Base-by-base conservation (phyloP, 345 rosid species). In the Acer yangbiense region DNA sequence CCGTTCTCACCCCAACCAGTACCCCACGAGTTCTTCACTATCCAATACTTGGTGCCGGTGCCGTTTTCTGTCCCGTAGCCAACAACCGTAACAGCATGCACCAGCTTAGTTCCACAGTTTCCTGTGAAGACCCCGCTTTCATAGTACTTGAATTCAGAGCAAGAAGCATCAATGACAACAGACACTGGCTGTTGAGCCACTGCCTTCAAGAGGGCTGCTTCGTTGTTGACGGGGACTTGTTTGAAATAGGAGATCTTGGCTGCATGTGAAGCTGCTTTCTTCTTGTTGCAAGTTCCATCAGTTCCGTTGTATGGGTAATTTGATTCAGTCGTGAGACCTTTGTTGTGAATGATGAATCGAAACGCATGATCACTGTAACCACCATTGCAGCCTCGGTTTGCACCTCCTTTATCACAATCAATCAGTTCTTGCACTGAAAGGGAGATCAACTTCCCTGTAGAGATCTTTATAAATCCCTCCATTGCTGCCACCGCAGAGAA, bases 341-440 rank as follows among this genome's bases (percentile, higher is more conserved):
- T 35, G 79, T 84, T 79, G 1, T 39, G 20, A 1, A 76, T 81
- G 0, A 84, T 78, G 77, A 81, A 84, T 41, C 73, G 25, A 77
- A 78, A 84, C 6, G 81, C 85, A 27, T 81, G 60, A 60, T 84
- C 87, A 83, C 78, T 23, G 6, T 72, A 71, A 32, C 85, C 85
- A 3, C 87, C 87, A 2, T 69, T 9, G 61, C 87, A 84, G 55
- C 85, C 87, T 65, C 64, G 73, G 20, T 73, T 72, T 32, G 64
- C 72, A 29, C 80, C 73, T 0, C 65, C 68, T 18, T 18, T 62
- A 73, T 84, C 84, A 48, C 84, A 84, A 58, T 81, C 87, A 0
- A 84, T 73, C 7, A 84, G 80, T 44, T 84, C 79, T 65, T 84
- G 87, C 71, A 81, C 83, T 3, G 83, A 60, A 10, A 79, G 71